Percentiles rank a stretch among this genome's conserved stretches.
Conservation (phyloP, 2,329 filamentous ascomycete genomes). For the Ophiostoma himal-ulmi region DNA sequence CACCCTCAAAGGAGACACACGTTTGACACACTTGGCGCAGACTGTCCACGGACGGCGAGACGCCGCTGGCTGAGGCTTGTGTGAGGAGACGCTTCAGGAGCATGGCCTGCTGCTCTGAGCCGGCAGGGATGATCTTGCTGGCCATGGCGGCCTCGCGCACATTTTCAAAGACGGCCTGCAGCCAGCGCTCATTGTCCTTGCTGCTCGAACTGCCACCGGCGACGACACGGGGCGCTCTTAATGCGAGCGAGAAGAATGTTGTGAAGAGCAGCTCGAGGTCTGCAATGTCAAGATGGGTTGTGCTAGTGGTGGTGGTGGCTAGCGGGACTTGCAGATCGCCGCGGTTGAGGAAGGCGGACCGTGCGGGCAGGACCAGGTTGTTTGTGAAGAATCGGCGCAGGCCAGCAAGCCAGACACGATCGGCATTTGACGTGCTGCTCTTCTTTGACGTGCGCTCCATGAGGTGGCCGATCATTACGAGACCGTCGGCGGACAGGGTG, state of each 20-base stretch:
- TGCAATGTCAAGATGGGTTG: no score
- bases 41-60: conserved; percentile 36
- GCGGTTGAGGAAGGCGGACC: conserved; percentile 37
- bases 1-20: neutral
- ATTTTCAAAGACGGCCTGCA: conserved; percentile 35
- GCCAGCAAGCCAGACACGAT: conserved; percentile 41
- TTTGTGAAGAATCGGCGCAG: conserved; percentile 43
- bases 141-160: conserved; percentile 31
- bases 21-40: conserved; percentile 39
- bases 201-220: conserved; percentile 33
- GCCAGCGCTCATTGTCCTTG: conserved; percentile 37
- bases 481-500: conserved; percentile 39
- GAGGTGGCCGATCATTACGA: conserved; percentile 40
- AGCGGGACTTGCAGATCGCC: conserved; percentile 1
- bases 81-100: conserved; percentile 33
- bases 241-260: conserved; percentile 42
- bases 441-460: conserved; percentile 15
- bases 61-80: conserved; percentile 31
- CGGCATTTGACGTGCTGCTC: conserved; percentile 27
- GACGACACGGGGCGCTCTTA: conserved; percentile 30
- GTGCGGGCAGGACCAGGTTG: conserved; percentile 48
- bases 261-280: conserved; percentile 34
- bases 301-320: neutral
- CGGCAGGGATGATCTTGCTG: neutral
- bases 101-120: neutral